Base-by-base conservation (phyloP, 2,329 filamentous ascomycete species). In the Colletotrichum sp. region DNA sequence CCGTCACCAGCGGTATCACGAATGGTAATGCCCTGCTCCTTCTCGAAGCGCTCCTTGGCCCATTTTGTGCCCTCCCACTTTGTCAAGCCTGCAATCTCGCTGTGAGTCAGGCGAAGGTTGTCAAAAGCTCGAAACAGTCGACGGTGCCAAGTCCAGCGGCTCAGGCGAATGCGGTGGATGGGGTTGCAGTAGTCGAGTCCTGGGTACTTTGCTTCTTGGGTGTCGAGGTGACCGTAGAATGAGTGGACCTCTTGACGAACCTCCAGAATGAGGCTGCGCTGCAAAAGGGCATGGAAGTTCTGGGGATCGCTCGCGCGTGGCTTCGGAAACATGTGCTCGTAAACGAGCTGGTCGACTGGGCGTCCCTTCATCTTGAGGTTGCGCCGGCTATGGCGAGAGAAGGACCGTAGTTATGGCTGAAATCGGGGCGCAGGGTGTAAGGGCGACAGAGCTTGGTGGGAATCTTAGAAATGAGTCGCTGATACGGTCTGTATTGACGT, bases 51-150 rank as follows among this genome's bases (percentile, higher is more conserved):
- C 82, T 96, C 93, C 82, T 95, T 93, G 77, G 95, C 95, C 94
- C 94, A 96, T 77, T 93, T 92, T 12, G 94, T 96, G 73, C 94
- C 94, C 86, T 96, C 94, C 94, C 94, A 96, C 81, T 94, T 93
- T 75, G 94, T 96, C 82, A 96, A 87, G 65, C 88, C 88, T 70
- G 91, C 89, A 79, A 96, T 95, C 82, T 96, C 94, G 79, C 88
- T 86, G 73, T 91, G 86, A 9, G 94, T 96, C 52, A 96, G 88
- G 59, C 89, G 89, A 28, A 96, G 88, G 30, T 85, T 86, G 84
- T 96, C 93, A 80, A 96, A 95, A 32, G 94, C 93, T 55, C 92
- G 91, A 84, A 96, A 96, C 15, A 96, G 90, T 73, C 93, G 91
- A 77, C 92, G 90, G 84, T 96, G 94, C 91, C 95, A 95, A 18